Evolutionary conservation across 257 asterid genomes (phyloP).

Genomic region (Echium plantagineum): DNA sequence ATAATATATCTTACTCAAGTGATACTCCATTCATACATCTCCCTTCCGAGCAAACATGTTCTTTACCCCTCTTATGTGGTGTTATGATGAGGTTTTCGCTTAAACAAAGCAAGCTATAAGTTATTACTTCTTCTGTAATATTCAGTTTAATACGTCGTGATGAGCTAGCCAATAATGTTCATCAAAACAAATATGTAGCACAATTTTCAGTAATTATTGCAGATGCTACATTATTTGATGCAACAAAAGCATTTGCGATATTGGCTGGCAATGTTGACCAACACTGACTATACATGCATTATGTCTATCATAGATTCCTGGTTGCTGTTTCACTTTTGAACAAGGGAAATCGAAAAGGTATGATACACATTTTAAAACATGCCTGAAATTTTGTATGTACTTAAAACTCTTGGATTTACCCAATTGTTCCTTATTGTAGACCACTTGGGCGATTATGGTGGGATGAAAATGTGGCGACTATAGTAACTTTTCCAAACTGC

Average conservation of each 20-base stretch:
- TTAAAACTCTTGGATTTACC: constrained; percentile 1
- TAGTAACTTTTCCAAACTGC: constrained; percentile 55
- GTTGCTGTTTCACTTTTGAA: constrained; percentile 33
- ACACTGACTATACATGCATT: background rate
- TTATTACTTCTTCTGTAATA: too few relatives aligned
- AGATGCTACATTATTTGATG: too few relatives aligned
- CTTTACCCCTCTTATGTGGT: too few relatives aligned
- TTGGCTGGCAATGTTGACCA: too few relatives aligned
- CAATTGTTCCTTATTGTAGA: constrained; percentile 10
- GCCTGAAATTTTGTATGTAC: background rate
- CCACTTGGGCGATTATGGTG: constrained; percentile 85
- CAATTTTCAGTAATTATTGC: too few relatives aligned
- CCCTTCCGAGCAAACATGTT: background rate
- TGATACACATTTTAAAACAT: background rate
- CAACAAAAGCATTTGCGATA: background rate
- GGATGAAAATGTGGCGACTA: constrained; percentile 81
- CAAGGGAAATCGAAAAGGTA: constrained; percentile 59
- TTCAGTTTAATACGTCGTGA: too few relatives aligned
- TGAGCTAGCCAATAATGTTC: too few relatives aligned
- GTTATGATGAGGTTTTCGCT: too few relatives aligned
- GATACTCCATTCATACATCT: background rate
- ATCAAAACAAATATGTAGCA: too few relatives aligned
- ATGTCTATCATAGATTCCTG: constrained; percentile 32
- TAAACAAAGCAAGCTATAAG: too few relatives aligned
- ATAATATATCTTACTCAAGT: too few relatives aligned